Percentiles rank a stretch among this genome's conserved stretches.
phyloP scores from a whole-genome alignment of 305 asterid genomes.

The Striga hermonthica region DNA sequence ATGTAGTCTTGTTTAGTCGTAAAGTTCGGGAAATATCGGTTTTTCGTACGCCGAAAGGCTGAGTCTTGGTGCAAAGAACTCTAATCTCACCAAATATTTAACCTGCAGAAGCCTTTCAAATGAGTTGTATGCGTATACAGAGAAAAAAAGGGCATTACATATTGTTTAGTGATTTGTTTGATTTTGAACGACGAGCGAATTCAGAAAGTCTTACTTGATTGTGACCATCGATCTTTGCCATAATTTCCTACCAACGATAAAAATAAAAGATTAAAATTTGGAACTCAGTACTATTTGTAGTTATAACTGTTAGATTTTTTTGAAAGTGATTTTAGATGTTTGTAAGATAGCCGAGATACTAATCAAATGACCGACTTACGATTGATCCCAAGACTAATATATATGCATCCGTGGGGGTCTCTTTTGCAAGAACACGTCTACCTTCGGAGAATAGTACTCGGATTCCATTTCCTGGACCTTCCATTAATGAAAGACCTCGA shows the following conservation, averaged over 20 bases:
- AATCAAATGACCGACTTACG: constrained; percentile 39
- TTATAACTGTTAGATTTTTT: not conserved
- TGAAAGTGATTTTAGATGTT: not conserved
- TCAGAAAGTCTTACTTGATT: constrained; percentile 51
- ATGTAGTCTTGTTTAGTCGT: constrained; percentile 48
- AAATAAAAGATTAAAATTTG: constrained; percentile 16
- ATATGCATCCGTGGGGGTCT: constrained; percentile 63
- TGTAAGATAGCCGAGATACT: not conserved
- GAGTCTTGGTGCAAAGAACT: constrained; percentile 61
- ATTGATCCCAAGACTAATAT: constrained; percentile 68
- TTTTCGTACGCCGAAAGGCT: constrained; percentile 62
- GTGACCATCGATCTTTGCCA: constrained; percentile 50
- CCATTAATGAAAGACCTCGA: constrained; percentile 14
- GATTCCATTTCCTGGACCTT: constrained; percentile 86
- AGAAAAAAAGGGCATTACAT: constrained; percentile 20
- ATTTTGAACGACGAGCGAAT: not conserved
- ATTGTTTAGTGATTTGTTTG: not conserved
- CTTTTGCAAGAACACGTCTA: constrained; percentile 76
- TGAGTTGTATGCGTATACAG: constrained; percentile 40
- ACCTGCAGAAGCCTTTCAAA: constrained; percentile 57
- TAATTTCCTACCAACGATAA: constrained; percentile 51
- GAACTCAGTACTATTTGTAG: not conserved
- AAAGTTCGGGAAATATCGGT: constrained; percentile 66
- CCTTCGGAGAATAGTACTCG: constrained; percentile 74
- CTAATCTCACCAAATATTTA: constrained; percentile 81